Conservation (phyloP, 2,329 filamentous ascomycete species). For the Arthrobotrys musiformis region DNA sequence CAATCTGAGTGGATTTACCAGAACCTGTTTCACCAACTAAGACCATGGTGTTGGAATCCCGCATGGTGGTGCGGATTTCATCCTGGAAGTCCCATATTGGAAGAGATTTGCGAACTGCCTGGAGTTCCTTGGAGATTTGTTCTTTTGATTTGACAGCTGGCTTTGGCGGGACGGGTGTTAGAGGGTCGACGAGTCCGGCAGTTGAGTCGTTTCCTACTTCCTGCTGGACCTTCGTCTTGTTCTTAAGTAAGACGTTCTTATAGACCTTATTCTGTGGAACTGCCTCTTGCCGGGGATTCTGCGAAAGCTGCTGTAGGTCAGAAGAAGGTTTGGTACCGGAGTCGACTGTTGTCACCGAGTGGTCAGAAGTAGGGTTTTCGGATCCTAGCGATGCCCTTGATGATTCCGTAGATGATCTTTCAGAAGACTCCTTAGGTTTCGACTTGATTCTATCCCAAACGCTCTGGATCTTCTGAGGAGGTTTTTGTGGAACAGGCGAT, state of each 20-base stretch:
- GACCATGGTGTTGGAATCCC: slow-evolving; percentile 78
- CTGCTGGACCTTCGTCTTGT: slow-evolving; percentile 15
- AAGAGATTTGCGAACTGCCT: slow-evolving; percentile 71
- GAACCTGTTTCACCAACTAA: slow-evolving; percentile 94
- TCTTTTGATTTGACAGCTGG: slow-evolving; percentile 26
- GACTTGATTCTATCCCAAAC: slow-evolving; percentile 45
- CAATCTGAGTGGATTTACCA: slow-evolving; percentile 95
- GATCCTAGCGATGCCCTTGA: slow-evolving; percentile 27
- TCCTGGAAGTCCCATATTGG: slow-evolving; percentile 82
- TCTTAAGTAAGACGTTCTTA: slow-evolving; percentile 28
- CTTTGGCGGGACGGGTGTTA: slow-evolving; percentile 32
- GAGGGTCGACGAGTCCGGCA: slow-evolving; percentile 38
- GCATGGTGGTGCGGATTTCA: slow-evolving; percentile 74
- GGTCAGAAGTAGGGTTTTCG: slow-evolving; percentile 16
- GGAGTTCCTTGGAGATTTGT: slow-evolving; percentile 47
- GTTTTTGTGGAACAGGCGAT: background rate
- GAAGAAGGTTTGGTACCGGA: slow-evolving; percentile 25
- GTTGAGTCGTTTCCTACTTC: slow-evolving; percentile 52
- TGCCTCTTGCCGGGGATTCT: background rate
- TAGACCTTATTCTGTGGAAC: slow-evolving; percentile 14
- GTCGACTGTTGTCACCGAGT: slow-evolving; percentile 21
- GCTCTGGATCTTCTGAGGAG: slow-evolving; percentile 25
- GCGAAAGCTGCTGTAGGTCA: background rate
- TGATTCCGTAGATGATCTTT: slow-evolving; percentile 15
- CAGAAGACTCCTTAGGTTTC: slow-evolving; percentile 2